Evolutionary conservation across 805 yeast genomes (phyloP), one percentile per base, ranked within the genome.

Genomic region (Lachancea cidri): DNA sequence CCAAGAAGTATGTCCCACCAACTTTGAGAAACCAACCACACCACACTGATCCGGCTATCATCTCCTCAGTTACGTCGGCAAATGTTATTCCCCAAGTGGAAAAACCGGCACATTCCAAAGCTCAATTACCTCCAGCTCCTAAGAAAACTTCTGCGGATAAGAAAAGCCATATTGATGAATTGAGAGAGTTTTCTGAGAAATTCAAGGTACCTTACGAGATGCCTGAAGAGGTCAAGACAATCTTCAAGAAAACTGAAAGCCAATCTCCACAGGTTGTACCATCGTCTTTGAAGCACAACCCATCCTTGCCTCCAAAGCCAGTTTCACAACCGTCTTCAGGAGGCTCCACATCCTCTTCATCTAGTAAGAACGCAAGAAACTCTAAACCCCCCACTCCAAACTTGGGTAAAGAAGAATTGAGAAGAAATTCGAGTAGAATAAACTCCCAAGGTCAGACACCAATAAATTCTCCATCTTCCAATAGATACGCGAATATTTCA

Each of bases 111-210:
- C 20, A 25, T 16, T 27, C 15, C 35, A 35, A 19, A 29, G 17
- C 15, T 15, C 42, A 29, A 19, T 18, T 24, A 25, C 25, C 29
- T 16, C 40, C 22, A 17, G 24, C 35, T 18, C 41, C 24, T 15
- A 35, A 17, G 9, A 35, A 14, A 11, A 33, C 34, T 9, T 48
- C 48, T 13, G n/a, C n/a, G n/a, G 54, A 53, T 41, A 56, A 55
- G 49, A 58, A 60, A 41, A 53, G 35, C 32, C 43, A 82, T 57
- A 73, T 83, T 47, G 80, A 80, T 47, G 76, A 85, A 8, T 68
- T 86, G 42, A 79, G 77, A 47, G 86, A 84, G 55, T 88, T 89
- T 57, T 77, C 94, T 30, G 86, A 85, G 36, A 83, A 77, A 50
- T 85, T 86, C 63, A 86, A 86, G 62, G 76, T 88, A 22, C 83